Evolutionary conservation across 495 filamentous ascomycete genomes (phyloP), one percentile per base, ranked within the genome.

Genomic region (Penicillium simplicissimum): DNA sequence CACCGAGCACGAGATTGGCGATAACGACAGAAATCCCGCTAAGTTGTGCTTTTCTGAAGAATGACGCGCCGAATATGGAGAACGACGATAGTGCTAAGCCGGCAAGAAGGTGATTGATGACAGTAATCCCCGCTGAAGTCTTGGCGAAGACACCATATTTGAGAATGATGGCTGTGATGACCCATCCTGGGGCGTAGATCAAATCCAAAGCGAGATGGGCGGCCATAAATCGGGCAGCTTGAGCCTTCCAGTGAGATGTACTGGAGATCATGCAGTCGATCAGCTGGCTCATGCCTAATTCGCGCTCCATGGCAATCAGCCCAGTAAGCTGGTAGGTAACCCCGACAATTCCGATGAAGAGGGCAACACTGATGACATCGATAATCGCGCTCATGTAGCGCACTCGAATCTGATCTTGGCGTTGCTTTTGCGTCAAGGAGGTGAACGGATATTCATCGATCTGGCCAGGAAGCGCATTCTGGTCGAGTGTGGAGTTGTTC

Each of bases 241-340:
- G 90, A 14, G 85, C 85, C 65, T 88, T 71, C 88, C 88, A 91
- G 14, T 78, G 75, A 25, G 77, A 75, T 25, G 73, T 71, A 61
- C 88, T 89, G 21, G 87, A 85, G 83, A 92, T 91, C 86, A 91
- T 93, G 38, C 90, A 87, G 72, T 95, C 91, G 47, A 93, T 79
- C 43, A 95, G 77, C 43, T 90, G 88, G 33, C 89, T 87, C 83
- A 93, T 90, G 58, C 90, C 91, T 42, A 85, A 75, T 75, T 95
- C 91, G 47, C 91, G 79, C 75, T 95, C 91, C 23, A 84, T 82
- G 15, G 90, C 90, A 59, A 91, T 86, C 65, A 90, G 83, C 3
- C 91, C 91, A 17, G 87, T 86, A 58, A 92, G 76, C 66, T 95
- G 90, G 64, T 95, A 95, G 33, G 82, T 80, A 8, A 93, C 76